Conservation (phyloP, 352 stramenopile species). For the Plasmopara halstedii region DNA sequence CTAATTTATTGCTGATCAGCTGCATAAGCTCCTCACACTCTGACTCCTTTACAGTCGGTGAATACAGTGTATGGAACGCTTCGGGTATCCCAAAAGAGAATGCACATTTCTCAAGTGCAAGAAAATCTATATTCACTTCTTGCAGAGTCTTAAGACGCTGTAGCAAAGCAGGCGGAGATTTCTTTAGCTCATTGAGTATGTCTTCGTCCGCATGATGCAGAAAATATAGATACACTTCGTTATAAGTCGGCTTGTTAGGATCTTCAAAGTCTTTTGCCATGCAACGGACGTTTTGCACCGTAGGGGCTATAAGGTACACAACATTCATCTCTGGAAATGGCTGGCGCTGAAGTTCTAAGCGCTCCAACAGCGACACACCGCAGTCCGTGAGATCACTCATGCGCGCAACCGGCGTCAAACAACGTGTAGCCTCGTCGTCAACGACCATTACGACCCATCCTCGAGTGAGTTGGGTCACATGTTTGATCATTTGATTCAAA, state of each 20-base stretch:
- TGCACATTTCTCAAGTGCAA: slow-evolving; percentile 89
- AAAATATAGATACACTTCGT: slow-evolving; percentile 92
- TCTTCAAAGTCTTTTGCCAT: slow-evolving; percentile 83
- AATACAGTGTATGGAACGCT: slow-evolving; percentile 77
- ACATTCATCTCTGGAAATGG: slow-evolving; percentile 95
- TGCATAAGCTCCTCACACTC: slow-evolving; percentile 35
- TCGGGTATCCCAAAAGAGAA: slow-evolving; percentile 92
- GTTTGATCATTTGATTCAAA: slow-evolving; percentile 76
- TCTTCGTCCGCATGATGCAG: slow-evolving; percentile 75
- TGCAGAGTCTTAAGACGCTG: slow-evolving; percentile 79
- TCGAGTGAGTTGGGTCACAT: slow-evolving; percentile 63
- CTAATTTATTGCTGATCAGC: slow-evolving; percentile 86
- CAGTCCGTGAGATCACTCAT: slow-evolving; percentile 99
- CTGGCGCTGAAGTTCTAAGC: slow-evolving; percentile 91
- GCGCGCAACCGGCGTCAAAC: slow-evolving; percentile 91
- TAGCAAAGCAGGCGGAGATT: slow-evolving; percentile 62
- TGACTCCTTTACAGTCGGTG: slow-evolving; percentile 36
- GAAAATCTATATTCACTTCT: slow-evolving; percentile 96
- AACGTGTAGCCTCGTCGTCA: slow-evolving; percentile 88
- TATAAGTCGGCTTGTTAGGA: slow-evolving; percentile 87
- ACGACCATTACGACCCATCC: slow-evolving; percentile 93
- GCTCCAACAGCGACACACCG: slow-evolving; percentile 94
- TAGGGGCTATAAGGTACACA: slow-evolving; percentile 94
- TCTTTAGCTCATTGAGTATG: slow-evolving; percentile 82
- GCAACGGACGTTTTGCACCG: slow-evolving; percentile 66